Evolutionary conservation across 257 asterid genomes (phyloP).

Genomic region (Pogostemon cablin): DNA sequence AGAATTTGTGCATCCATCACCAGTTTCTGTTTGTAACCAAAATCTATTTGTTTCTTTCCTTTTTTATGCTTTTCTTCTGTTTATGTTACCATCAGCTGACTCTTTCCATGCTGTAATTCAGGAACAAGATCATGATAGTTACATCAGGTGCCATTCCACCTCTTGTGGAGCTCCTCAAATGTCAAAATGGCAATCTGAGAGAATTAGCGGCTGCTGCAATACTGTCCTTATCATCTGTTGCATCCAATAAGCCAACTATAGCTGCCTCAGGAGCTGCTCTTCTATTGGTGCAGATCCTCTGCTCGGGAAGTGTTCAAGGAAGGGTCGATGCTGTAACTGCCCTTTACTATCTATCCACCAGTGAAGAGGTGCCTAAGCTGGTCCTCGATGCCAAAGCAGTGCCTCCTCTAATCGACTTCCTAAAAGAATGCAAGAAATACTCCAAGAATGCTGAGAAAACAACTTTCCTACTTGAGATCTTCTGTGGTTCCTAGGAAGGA

Average conservation of each 20-base stretch:
- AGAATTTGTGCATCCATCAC: too few relatives aligned
- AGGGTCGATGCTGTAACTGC: constrained; percentile 85
- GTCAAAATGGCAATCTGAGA: constrained; percentile 56
- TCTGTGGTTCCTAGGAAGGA: constrained; percentile 73
- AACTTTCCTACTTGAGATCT: constrained; percentile 69
- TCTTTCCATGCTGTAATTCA: constrained; percentile 35
- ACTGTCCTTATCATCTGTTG: constrained; percentile 70
- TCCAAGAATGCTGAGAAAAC: constrained; percentile 87
- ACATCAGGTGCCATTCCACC: constrained; percentile 76
- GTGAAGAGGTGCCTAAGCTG: constrained; percentile 57
- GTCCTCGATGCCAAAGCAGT: constrained; percentile 66
- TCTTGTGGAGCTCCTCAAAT: constrained; percentile 76
- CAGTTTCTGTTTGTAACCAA: too few relatives aligned
- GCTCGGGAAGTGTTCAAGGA: constrained; percentile 85
- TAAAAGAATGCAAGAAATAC: constrained; percentile 85
- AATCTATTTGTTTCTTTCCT: too few relatives aligned
- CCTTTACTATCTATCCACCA: constrained; percentile 71
- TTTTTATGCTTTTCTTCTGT: too few relatives aligned
- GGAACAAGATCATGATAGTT: constrained; percentile 81
- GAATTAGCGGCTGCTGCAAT: constrained; percentile 88
- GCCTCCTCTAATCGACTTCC: constrained; percentile 63
- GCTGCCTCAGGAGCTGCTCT: constrained; percentile 71
- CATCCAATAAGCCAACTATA: constrained; percentile 67
- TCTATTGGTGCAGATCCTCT: constrained; percentile 67
- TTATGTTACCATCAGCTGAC: constrained; percentile 22